phyloP scores from a whole-genome alignment of 257 asterid genomes.

The Lycium barbarum region DNA sequence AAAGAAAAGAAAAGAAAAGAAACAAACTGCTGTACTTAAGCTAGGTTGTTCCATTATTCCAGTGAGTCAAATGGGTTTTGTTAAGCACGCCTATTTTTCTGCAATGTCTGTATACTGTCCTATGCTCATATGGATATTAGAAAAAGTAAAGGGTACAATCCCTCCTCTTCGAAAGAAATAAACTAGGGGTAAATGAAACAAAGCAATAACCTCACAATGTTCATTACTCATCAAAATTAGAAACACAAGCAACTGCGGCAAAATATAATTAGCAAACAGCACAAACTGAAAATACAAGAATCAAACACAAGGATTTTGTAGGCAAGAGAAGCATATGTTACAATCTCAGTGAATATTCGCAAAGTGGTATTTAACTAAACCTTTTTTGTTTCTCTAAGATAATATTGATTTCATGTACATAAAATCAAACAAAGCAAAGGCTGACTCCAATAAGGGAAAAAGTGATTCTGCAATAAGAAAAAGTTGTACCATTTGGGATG shows the following conservation, averaged over 20 bases:
- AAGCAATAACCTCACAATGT: not conserved
- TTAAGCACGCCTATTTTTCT: not conserved
- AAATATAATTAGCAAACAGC: not conserved
- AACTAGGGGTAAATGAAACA: not conserved
- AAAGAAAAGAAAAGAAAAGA: not conserved
- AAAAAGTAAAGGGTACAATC: not conserved
- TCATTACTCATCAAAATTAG: not conserved
- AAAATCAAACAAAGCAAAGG: not conserved
- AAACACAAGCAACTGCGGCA: not conserved
- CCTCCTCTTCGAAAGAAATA: not conserved
- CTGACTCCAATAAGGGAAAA: conserved; percentile 14
- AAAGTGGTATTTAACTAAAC: not conserved
- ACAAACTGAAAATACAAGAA: conserved; percentile 5
- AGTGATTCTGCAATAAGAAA: not conserved
- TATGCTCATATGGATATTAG: not conserved
- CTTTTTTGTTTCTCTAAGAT: not conserved
- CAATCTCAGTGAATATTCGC: not conserved
- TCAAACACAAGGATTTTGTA: not conserved
- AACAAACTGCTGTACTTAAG: not conserved
- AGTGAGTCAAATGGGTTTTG: conserved; percentile 10
- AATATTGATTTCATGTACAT: not conserved
- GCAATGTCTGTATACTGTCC: not conserved
- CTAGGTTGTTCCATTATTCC: not conserved
- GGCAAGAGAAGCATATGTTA: not conserved
- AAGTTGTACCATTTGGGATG: conserved; percentile 80